Percentiles rank a stretch among this genome's conserved stretches.
Conservation (phyloP, 306 rosid genomes). For the Myrica gale region DNA sequence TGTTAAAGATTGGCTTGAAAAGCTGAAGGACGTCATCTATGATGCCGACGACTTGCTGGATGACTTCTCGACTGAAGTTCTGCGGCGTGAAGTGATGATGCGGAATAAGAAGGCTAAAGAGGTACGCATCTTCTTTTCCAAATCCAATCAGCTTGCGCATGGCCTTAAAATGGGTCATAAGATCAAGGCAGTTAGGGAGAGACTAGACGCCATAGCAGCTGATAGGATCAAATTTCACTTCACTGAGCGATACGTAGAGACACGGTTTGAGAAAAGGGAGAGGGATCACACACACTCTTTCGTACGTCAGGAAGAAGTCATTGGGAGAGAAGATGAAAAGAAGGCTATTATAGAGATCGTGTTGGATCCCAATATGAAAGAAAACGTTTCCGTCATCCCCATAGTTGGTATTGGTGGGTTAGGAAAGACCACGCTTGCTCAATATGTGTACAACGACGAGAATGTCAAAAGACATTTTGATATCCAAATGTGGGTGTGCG, state of each 20-base stretch:
- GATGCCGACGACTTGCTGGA: background rate
- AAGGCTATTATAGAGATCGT: background rate
- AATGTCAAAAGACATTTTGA: too few species aligned
- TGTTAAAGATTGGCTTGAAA: background rate
- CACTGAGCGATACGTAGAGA: too few species aligned
- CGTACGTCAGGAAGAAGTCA: background rate
- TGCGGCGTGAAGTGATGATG: background rate
- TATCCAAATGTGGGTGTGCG: too few species aligned
- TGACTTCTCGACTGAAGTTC: background rate
- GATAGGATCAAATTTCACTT: background rate
- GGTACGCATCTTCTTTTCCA: background rate
- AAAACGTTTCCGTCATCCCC: slow-evolving; percentile 4
- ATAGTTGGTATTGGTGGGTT: background rate
- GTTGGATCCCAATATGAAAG: background rate
- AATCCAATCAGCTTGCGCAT: background rate
- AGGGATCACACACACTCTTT: slow-evolving; percentile 1
- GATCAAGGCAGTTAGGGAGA: too few species aligned
- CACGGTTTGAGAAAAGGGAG: too few species aligned
- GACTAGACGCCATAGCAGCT: too few species aligned
- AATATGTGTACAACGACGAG: too few species aligned
- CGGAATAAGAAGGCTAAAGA: background rate
- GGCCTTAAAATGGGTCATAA: too few species aligned
- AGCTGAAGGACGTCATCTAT: background rate
- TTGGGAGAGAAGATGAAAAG: slow-evolving; percentile 25
- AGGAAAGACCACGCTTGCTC: too few species aligned